Percentiles rank a stretch among this genome's conserved stretches.
phyloP scores from a whole-genome alignment of 371 early-diverging fungal genomes.

The Gilbertella persicaria region DNA sequence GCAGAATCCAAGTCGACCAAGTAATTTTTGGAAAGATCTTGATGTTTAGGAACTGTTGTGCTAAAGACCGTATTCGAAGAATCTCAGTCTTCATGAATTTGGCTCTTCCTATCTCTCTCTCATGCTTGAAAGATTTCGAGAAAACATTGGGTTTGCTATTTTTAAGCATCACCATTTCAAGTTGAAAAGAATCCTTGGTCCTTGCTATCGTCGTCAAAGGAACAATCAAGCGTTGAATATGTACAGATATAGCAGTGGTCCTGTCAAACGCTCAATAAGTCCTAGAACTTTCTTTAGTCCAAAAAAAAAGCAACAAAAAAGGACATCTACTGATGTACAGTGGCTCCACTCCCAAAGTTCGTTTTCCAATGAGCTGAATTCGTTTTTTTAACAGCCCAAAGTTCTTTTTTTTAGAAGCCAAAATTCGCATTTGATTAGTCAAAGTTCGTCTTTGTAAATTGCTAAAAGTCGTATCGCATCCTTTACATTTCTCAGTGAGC shows the following conservation, averaged over 20 bases:
- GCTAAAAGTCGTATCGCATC: no score
- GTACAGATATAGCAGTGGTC: not conserved
- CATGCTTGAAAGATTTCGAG: conserved; percentile 1
- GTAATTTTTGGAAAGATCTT: no score
- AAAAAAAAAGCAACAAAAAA: no score
- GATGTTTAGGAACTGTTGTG: no score
- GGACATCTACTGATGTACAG: no score
- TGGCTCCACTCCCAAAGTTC: no score
- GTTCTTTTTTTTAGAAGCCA: not conserved
- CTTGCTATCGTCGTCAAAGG: conserved; percentile 2
- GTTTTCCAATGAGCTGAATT: no score
- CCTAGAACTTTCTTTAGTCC: conserved; percentile 5
- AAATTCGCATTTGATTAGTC: not conserved
- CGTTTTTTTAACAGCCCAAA: no score
- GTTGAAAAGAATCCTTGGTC: not conserved
- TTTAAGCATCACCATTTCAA: conserved; percentile 1
- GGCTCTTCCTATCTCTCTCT: not conserved
- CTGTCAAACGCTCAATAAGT: not conserved
- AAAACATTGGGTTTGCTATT: conserved; percentile 1
- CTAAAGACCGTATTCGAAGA: no score
- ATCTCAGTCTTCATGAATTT: no score
- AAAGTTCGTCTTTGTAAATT: conserved; percentile 3
- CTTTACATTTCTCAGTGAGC: no score
- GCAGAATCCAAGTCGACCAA: no score
- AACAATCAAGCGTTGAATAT: conserved; percentile 4